phyloP scores from a whole-genome alignment of 345 rosid species.

The Dovyalis caffra region DNA sequence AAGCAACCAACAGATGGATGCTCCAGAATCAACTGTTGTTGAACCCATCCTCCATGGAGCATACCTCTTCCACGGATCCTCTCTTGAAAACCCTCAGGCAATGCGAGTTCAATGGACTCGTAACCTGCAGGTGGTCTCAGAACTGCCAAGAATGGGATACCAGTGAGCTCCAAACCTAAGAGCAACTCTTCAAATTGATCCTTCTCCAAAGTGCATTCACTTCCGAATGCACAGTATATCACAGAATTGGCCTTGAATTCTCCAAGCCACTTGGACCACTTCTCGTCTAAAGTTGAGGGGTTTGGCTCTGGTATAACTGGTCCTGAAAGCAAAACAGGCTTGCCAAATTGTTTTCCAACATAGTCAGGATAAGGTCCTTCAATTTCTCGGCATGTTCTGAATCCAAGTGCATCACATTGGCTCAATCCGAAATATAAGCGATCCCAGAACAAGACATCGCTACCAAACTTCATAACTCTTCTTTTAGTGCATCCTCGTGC shows the following conservation, averaged over 20 bases:
- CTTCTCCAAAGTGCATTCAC: background rate
- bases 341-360: background rate
- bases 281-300: background rate
- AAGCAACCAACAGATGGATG: conserved; percentile 43
- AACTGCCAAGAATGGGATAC: background rate
- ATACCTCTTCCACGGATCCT: conserved; percentile 21
- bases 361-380: background rate
- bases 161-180: background rate
- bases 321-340: background rate
- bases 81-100: background rate
- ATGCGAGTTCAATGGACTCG: background rate
- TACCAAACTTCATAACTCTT: background rate
- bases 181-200: conserved; percentile 7
- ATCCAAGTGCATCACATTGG: background rate
- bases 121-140: background rate
- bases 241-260: background rate
- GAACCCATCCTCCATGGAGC: conserved; percentile 43
- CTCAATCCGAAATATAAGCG: background rate
- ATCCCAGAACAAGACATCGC: background rate
- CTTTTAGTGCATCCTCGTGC: background rate
- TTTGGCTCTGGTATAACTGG: background rate
- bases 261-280: background rate
- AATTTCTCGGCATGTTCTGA: background rate
- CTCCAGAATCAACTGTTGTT: conserved; percentile 27
- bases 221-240: background rate